Base-by-base conservation (phyloP, 1,284 basidiomycete species). In the Tetrapyrgos nigripes region DNA sequence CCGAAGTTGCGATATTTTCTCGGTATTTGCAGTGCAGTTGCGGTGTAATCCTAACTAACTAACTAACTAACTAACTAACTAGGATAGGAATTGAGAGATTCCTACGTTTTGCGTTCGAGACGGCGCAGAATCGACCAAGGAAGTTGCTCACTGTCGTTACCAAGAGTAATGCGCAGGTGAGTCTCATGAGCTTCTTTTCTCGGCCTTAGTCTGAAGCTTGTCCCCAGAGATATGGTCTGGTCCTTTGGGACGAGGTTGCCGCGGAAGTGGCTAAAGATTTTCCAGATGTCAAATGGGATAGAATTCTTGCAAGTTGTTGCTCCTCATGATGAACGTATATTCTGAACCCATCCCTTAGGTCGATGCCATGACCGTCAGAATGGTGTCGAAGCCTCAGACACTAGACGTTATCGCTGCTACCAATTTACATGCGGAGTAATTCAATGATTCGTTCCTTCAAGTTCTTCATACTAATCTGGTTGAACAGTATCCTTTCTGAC, bases 321-420 rank as follows among this genome's bases (percentile, higher is more conserved):
- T 40, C 17, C 17, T 50, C 21, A 21, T 21, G 23, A 9, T n/a
- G 24, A 10, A 28, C 33, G 17, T 24, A 3, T 13, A 29, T 44
- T 19, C 31, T 28, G 21, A 19, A 5, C 27, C 23, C 14, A 71
- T 71, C 46, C 61, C 73, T 24, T 24, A 59, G 37, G 57, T 59
- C 24, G 59, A 60, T 43, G 59, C 59, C n/a, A 60, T 60, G 59
- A 60, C 21, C 71, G 81, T 74, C 60, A 81, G 64, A 70, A 83
- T 86, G 67, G 82, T 84, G 8, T 74, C 76, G 28, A 70, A 79
- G 21, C 84, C 83, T 2, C 75, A 81, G 54, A 78, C 76, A 14
- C 80, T 84, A 62, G 83, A 84, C 63, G 81, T 81, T 13, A 83
- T 84, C 29, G 80, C 83, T 13, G 79, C 80, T 4, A 83, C 82